Evolutionary conservation across 176 grass and related monocot genomes (phyloP), one percentile per base, ranked within the genome.

Genomic region (Phyllostachys edulis): DNA sequence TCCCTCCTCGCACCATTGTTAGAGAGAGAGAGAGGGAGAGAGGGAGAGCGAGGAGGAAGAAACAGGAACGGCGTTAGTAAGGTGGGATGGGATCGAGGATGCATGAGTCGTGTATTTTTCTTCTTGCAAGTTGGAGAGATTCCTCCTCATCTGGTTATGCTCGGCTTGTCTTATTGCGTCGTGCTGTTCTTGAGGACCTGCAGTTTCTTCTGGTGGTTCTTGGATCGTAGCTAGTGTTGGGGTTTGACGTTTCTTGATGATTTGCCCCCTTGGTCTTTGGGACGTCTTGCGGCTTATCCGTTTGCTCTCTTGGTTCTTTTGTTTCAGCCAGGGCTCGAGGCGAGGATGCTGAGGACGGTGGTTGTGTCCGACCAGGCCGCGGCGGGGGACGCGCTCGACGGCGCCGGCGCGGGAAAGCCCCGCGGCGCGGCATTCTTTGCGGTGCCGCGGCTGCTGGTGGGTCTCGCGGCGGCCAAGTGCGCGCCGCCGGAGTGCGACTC

Each of bases 381-480:
- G 40, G 55, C 90, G 23, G 80, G 67, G 49, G 79, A 71, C 51
- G 55, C 86, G 68, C 64, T 63, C 21, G 87, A 78, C 21, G 81
- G 73, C 82, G 71, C 74, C 8, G 88, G 57, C 10, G 76, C 41
- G 63, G 86, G 84, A 46, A 88, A 75, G 87, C 57, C 45, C 29
- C 67, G 81, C 46, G 81, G 88, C 73, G 63, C 70, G 79, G 85
- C 86, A 7, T 73, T 97, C 32, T 94, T 91, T 42, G 73, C 76
- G 32, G 77, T 92, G 47, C 90, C 92, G 16, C 73, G 88, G 57
- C 90, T 94, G 76, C 90, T 97, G 69, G 86, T 94, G 24, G 84
- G 90, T 46, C 88, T 91, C 15, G 78, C 75, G 47, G 76, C 79
- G 32, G 40, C 29, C 52, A 94, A 86, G 82, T 86, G 84, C 38